These are phyloP conservation scores for Balakata baccata DNA, from an alignment of 345 rosid species.

Conservation along the genomic window DNA sequence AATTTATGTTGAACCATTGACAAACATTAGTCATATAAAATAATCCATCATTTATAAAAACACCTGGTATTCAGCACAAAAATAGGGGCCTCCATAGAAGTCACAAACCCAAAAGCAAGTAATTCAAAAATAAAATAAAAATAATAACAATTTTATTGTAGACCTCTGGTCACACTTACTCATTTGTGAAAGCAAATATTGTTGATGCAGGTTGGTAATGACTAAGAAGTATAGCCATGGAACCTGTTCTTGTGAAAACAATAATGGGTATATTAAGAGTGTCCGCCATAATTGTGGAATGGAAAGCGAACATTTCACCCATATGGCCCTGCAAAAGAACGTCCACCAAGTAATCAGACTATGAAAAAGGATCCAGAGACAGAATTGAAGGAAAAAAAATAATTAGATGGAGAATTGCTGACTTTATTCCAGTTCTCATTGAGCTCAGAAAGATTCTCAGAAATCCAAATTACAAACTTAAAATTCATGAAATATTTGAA, in stretches of 20 bases:
- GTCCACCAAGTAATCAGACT: conserved; percentile 18
- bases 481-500: not conserved
- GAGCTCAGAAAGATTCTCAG: not conserved
- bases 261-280: conserved; percentile 74
- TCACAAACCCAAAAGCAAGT: conserved; percentile 3
- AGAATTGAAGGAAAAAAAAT: not conserved
- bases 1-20: not conserved
- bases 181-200: conserved; percentile 90
- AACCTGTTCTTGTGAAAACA: conserved; percentile 91
- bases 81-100: not conserved
- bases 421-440: not conserved
- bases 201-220: conserved; percentile 83
- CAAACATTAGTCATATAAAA: not conserved
- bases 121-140: not conserved
- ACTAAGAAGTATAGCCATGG: conserved; percentile 83
- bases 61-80: not conserved
- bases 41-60: not conserved
- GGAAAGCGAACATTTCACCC: conserved; percentile 99
- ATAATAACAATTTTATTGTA: not conserved
- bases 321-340: conserved; percentile 64
- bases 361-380: conserved; percentile 6
- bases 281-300: conserved; percentile 89
- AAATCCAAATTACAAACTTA: not conserved
- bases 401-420: not conserved
- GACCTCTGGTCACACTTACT: conserved; percentile 44